phyloP scores from a whole-genome alignment of 192 early-diverging fungal species.

The Podila epigama region DNA sequence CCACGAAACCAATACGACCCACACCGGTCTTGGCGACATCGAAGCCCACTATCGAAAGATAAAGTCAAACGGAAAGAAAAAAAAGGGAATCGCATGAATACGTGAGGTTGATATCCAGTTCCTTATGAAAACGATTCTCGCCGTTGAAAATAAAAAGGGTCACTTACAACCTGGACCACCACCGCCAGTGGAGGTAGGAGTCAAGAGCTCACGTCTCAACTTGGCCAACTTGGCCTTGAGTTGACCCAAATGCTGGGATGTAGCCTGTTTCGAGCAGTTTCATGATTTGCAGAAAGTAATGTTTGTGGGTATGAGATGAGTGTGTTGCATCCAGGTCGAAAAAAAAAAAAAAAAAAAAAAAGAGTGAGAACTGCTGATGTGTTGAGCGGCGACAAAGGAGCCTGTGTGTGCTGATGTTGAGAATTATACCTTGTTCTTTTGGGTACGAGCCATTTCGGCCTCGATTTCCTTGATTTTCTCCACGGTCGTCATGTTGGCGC shows the following conservation, averaged over 20 bases:
- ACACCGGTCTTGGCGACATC: conserved; percentile 99
- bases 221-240: conserved; percentile 99
- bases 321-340: not conserved
- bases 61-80: not conserved
- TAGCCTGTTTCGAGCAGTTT: conserved; percentile 61
- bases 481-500: conserved; percentile 45
- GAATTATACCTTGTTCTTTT: conserved; percentile 90
- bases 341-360: not conserved
- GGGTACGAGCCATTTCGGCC: conserved; percentile 88
- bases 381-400: too few relatives aligned
- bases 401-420: too few relatives aligned
- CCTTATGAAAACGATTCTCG: not conserved
- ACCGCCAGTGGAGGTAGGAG: conserved; percentile 83
- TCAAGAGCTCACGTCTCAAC: conserved; percentile 92
- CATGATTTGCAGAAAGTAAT: not conserved
- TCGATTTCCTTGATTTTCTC: conserved; percentile 60
- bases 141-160: not conserved
- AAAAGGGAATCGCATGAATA: not conserved
- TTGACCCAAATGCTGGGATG: conserved; percentile 90
- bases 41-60: conserved; percentile 74
- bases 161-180: conserved; percentile 80
- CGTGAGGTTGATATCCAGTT: not conserved
- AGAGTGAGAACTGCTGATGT: too few relatives aligned
- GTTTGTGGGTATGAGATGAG: not conserved
- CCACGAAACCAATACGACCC: conserved; percentile 96